phyloP scores from a whole-genome alignment of 192 early-diverging fungal species.

The Umbelopsis sp. region DNA sequence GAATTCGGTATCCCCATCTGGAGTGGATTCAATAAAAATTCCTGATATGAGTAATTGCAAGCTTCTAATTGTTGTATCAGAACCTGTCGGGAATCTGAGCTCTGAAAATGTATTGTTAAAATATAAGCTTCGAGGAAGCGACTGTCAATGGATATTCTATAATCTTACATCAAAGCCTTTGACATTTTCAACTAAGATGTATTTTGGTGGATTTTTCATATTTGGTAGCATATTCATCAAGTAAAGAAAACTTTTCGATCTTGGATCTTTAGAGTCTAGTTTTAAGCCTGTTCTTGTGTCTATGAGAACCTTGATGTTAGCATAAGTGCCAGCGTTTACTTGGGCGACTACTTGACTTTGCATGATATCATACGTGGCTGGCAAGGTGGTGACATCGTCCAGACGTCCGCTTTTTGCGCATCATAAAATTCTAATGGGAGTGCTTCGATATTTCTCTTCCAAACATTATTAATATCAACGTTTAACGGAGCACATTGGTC shows the following conservation, averaged over 20 bases:
- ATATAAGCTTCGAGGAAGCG: background rate
- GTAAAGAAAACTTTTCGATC: constrained; percentile 76
- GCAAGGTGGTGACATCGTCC: constrained; percentile 84
- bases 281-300: constrained; percentile 73
- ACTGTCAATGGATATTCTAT: background rate
- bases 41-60: constrained; percentile 63
- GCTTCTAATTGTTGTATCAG: constrained; percentile 56
- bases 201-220: constrained; percentile 58
- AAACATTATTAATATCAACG: background rate
- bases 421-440: constrained; percentile 62
- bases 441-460: constrained; percentile 55
- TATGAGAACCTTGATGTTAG: constrained; percentile 19
- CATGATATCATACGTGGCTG: constrained; percentile 57
- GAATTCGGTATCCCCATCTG: constrained; percentile 82
- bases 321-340: background rate
- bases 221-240: constrained; percentile 65
- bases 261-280: constrained; percentile 69
- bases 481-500: background rate
- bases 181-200: constrained; percentile 80
- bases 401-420: constrained; percentile 66
- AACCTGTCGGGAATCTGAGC: constrained; percentile 58
- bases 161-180: constrained; percentile 71
- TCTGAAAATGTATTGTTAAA: constrained; percentile 24
- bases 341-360: too few relatives aligned
- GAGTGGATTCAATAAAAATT: constrained; percentile 74